These are phyloP conservation scores for Diphasiastrum complanatum DNA, from an alignment of 83 land plant species.

Conservation along the genomic window DNA sequence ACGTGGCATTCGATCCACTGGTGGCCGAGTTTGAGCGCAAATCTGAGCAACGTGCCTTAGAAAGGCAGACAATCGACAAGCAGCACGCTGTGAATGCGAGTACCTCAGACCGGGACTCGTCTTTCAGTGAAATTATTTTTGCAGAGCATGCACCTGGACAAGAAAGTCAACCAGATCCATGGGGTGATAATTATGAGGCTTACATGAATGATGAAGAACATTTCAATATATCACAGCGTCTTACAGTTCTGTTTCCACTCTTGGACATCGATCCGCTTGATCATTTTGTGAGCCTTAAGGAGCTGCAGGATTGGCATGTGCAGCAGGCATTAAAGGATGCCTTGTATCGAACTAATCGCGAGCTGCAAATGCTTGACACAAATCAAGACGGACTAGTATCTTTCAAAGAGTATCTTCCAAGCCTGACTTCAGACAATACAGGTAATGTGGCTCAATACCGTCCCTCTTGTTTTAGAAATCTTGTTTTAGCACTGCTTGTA, in stretches of 20 bases:
- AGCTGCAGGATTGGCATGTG: slow-evolving; percentile 60
- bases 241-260: slow-evolving; percentile 52
- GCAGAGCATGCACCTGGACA: slow-evolving; percentile 17
- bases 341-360: slow-evolving; percentile 55
- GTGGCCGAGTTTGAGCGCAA: slow-evolving; percentile 57
- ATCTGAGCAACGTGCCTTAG: slow-evolving; percentile 66
- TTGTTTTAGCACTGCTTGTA: too few relatives aligned
- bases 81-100: slow-evolving; percentile 3
- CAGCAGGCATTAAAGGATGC: slow-evolving; percentile 43
- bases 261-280: slow-evolving; percentile 53
- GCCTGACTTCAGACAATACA: slow-evolving; percentile 33
- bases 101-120: neutral
- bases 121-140: neutral
- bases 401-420: slow-evolving; percentile 53
- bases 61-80: slow-evolving; percentile 31
- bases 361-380: slow-evolving; percentile 64
- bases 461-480: too few relatives aligned
- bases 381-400: slow-evolving; percentile 61
- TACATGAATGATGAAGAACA: slow-evolving; percentile 64
- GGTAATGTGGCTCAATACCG: too few relatives aligned
- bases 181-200: slow-evolving; percentile 71
- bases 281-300: slow-evolving; percentile 39
- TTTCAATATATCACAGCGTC: slow-evolving; percentile 55
- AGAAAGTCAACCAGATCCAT: slow-evolving; percentile 48
- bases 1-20: slow-evolving; percentile 59